Evolutionary conservation across 73 alveolate genomes (phyloP).

Genomic region (Loxodes magnus): DNA sequence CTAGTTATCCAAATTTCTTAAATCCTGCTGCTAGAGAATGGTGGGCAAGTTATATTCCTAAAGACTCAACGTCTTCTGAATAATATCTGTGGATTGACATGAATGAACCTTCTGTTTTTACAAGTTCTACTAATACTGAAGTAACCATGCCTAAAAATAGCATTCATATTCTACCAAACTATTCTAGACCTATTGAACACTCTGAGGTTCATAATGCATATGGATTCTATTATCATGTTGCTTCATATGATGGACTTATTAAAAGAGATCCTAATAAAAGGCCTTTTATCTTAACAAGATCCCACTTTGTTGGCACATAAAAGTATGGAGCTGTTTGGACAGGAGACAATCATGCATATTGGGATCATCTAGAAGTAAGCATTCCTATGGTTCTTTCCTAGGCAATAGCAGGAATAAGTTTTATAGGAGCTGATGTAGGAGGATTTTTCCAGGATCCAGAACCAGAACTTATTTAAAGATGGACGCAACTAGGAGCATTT

Average conservation of each 20-base stretch:
- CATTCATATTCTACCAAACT: conserved; percentile 37
- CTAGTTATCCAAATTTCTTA: conserved; percentile 69
- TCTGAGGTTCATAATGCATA: conserved; percentile 60
- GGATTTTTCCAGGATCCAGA: conserved; percentile 63
- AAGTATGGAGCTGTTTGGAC: conserved; percentile 74
- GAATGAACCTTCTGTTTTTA: conserved; percentile 80
- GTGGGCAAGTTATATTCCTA: conserved; percentile 51
- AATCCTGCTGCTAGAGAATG: conserved; percentile 44
- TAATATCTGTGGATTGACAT: conserved; percentile 71
- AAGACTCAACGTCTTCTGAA: conserved; percentile 29
- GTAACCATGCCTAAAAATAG: conserved; percentile 61
- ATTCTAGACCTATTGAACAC: conserved; percentile 54
- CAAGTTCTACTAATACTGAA: conserved; percentile 37
- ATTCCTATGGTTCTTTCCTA: conserved; percentile 46
- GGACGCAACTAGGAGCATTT: conserved; percentile 73
- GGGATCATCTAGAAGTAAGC: conserved; percentile 43
- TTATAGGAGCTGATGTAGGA: conserved; percentile 54
- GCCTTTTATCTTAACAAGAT: conserved; percentile 51
- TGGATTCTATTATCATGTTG: conserved; percentile 45
- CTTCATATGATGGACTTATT: conserved; percentile 43
- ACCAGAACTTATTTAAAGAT: conserved; percentile 47
- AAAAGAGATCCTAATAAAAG: conserved; percentile 40
- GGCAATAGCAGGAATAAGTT: conserved; percentile 42
- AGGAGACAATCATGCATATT: conserved; percentile 60
- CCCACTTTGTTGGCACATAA: conserved; percentile 52